A percentile compares a stretch with the other conserved stretches of the same genome.
Conservation (phyloP, 768 basidiomycete genomes). For the Aureoboletus auriporus region DNA sequence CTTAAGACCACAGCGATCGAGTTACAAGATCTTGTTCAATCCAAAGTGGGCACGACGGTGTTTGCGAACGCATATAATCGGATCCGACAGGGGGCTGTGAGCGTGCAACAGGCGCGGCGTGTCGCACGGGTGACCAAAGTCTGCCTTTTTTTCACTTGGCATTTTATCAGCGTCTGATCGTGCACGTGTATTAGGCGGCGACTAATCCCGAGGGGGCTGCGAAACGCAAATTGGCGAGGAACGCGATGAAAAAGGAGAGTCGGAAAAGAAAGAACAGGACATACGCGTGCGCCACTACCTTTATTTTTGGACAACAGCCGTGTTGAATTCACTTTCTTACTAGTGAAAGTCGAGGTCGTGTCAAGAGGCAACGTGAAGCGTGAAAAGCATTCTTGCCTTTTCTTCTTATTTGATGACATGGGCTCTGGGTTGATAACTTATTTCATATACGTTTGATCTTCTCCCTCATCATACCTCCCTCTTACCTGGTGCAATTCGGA, state of each 20-base stretch:
- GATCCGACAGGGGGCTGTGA: constrained; percentile 68
- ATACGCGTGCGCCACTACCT: constrained; percentile 49
- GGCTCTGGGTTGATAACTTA: too few relatives aligned
- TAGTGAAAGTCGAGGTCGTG: constrained; percentile 48
- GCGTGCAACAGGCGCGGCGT: constrained; percentile 69
- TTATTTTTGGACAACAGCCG: not conserved
- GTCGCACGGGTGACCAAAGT: constrained; percentile 52
- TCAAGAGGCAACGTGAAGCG: constrained; percentile 42
- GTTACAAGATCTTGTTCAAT: constrained; percentile 82
- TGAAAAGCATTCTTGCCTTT: not conserved
- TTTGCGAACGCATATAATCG: constrained; percentile 79
- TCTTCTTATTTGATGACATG: too few relatives aligned
- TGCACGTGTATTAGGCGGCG: constrained; percentile 39
- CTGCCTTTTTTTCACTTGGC: not conserved
- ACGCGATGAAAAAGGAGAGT: constrained; percentile 78
- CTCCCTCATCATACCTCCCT: too few relatives aligned
- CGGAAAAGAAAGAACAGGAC: constrained; percentile 68
- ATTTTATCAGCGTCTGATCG: not conserved
- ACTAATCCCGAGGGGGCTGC: constrained; percentile 75
- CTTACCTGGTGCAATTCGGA: too few relatives aligned
- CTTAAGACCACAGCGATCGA: constrained; percentile 78
- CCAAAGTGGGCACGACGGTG: constrained; percentile 81
- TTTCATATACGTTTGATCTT: too few relatives aligned
- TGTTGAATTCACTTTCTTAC: not conserved
- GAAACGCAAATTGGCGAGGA: constrained; percentile 67